Conservation (phyloP, 495 filamentous ascomycete genomes). For the Parathielavia appendiculata region DNA sequence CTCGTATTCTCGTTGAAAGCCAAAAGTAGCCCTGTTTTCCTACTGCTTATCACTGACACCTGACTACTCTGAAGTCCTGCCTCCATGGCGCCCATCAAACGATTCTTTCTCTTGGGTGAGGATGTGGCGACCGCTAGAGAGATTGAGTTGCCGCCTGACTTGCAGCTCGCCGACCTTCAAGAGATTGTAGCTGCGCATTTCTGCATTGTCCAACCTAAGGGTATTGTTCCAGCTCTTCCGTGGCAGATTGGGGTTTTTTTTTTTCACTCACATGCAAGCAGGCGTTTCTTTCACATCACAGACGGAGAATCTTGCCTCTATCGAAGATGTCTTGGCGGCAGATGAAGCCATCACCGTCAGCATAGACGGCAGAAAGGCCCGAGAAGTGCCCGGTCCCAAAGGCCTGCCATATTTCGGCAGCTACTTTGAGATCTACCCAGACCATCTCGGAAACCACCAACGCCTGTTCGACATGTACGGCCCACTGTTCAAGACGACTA, state of each 20-base stretch:
- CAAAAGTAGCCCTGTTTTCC: too few species aligned
- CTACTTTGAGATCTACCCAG: slow-evolving; percentile 53
- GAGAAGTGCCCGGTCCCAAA: slow-evolving; percentile 41
- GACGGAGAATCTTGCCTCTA: slow-evolving; percentile 19
- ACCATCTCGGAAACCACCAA: slow-evolving; percentile 55
- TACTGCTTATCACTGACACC: too few species aligned
- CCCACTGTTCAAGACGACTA: slow-evolving; percentile 49
- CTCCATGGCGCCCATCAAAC: not conserved
- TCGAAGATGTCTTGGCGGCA: slow-evolving; percentile 30
- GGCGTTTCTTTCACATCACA: not conserved
- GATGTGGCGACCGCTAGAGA: not conserved
- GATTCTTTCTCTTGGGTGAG: not conserved
- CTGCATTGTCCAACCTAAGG: not conserved
- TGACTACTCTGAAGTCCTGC: not conserved
- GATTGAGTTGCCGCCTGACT: not conserved
- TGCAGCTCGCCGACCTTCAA: not conserved
- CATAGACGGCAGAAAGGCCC: slow-evolving; percentile 42
- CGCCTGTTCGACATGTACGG: slow-evolving; percentile 52
- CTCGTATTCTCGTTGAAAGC: too few species aligned
- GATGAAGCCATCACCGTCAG: slow-evolving; percentile 37
- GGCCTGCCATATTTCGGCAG: slow-evolving; percentile 48
- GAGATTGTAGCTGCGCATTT: not conserved
- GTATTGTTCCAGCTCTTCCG: not conserved
- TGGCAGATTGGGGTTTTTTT: too few species aligned
- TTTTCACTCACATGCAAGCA: not conserved